A percentile compares a stretch with the other conserved stretches of the same genome.
Evolutionary conservation across 805 yeast species (phyloP).

Genomic region (Ogataea haglerorum): DNA sequence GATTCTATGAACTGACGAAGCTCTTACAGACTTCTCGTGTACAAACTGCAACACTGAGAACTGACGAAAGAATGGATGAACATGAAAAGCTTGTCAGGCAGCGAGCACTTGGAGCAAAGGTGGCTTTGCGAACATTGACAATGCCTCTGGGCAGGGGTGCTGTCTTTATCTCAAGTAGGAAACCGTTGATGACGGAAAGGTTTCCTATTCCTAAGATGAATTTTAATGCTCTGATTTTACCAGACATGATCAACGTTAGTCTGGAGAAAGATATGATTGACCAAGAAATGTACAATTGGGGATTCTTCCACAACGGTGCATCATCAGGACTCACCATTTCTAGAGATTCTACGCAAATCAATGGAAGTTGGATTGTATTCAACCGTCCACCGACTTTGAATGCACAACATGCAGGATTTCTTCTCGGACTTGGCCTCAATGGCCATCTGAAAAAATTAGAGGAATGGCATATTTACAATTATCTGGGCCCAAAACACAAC

Average conservation of each 20-base stretch:
- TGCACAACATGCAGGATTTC: conserved; percentile 90
- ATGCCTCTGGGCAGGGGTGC: conserved; percentile 80
- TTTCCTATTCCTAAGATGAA: conserved; percentile 77
- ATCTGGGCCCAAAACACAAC: conserved; percentile 83
- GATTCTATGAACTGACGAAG: conserved; percentile 73
- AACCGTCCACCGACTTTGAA: conserved; percentile 68
- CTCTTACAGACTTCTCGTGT: conserved; percentile 66
- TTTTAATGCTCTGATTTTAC: conserved; percentile 60
- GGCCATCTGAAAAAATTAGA: conserved; percentile 82
- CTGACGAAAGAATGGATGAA: conserved; percentile 44
- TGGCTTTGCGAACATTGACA: conserved; percentile 69
- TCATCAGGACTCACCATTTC: conserved; percentile 78
- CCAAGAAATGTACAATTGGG: conserved; percentile 65
- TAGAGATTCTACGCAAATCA: conserved; percentile 60
- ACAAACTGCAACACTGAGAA: conserved; percentile 47
- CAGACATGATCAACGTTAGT: conserved; percentile 59
- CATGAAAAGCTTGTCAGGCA: conserved; percentile 54
- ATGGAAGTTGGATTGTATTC: conserved; percentile 90
- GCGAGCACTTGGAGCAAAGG: conserved; percentile 53
- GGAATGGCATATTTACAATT: conserved; percentile 96
- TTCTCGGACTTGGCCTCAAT: conserved; percentile 87
- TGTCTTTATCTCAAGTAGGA: conserved; percentile 59
- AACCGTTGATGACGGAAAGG: conserved; percentile 80
- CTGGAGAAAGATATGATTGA: conserved; percentile 52
- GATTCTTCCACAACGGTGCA: conserved; percentile 87